Evolutionary conservation across 1,139 yeast species (phyloP).

Genomic region (Waltiozyma sp.): DNA sequence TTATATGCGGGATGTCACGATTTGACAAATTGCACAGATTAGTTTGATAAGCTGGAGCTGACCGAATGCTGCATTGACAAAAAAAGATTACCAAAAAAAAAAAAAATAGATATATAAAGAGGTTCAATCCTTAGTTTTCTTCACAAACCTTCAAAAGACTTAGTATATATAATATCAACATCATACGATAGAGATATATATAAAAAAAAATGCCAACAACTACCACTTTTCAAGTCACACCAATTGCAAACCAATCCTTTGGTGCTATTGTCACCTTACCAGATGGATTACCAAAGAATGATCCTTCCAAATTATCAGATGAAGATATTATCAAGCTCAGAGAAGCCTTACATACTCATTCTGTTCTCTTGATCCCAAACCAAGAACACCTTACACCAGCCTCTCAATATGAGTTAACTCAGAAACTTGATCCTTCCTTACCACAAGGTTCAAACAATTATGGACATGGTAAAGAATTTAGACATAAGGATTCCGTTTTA

Average conservation of each 20-base stretch:
- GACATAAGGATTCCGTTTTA: constrained; percentile 66
- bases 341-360: constrained; percentile 53
- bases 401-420: constrained; percentile 65
- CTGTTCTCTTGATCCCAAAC: constrained; percentile 63
- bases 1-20: no score
- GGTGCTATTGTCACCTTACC: constrained; percentile 65
- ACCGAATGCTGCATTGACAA: no score
- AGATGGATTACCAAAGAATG: constrained; percentile 38
- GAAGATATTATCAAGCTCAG: constrained; percentile 51
- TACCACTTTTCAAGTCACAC: constrained; percentile 26
- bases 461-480: constrained; percentile 79
- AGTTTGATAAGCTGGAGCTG: no score
- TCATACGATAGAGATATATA: no score
- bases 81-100: no score
- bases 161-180: no score
- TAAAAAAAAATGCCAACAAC: constrained; percentile 8
- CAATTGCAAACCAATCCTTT: constrained; percentile 40
- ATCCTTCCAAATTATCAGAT: constrained; percentile 62
- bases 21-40: no score
- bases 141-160: no score
- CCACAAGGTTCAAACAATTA: constrained; percentile 43
- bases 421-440: constrained; percentile 67
- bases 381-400: constrained; percentile 57
- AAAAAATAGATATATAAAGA: no score
- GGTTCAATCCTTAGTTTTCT: no score